These are phyloP conservation scores for Citrus australasica DNA, from an alignment of 345 rosid species.

Conservation along the genomic window DNA sequence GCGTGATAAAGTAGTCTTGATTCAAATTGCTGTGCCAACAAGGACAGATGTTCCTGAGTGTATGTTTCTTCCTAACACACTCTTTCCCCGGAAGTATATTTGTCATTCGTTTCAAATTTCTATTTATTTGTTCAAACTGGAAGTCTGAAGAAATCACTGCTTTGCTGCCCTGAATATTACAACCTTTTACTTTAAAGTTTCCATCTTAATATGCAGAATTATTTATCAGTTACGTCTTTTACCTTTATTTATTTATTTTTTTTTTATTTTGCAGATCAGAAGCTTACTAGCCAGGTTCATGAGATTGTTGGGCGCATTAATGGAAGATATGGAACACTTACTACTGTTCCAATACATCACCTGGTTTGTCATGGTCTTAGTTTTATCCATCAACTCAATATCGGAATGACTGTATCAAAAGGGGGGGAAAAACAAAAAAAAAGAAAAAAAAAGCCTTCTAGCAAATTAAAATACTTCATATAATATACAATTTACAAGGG, in stretches of 20 bases:
- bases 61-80: constrained; percentile 14
- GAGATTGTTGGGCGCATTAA: constrained; percentile 67
- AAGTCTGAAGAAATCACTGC: not conserved
- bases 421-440: not conserved
- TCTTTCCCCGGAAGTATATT: not conserved
- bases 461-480: not conserved
- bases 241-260: not conserved
- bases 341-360: constrained; percentile 59
- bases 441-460: not conserved
- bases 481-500: not conserved
- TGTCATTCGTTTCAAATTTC: no score
- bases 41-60: constrained; percentile 61
- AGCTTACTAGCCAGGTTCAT: constrained; percentile 61
- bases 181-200: not conserved
- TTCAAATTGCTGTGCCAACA: constrained; percentile 65
- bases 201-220: not conserved
- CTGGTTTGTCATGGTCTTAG: constrained; percentile 41
- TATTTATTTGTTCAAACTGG: not conserved
- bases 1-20: constrained; percentile 59
- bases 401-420: not conserved
- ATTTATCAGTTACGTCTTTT: not conserved
- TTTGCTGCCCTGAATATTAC: constrained; percentile 1
- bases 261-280: constrained; percentile 39
- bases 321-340: constrained; percentile 60
- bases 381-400: not conserved